These are phyloP conservation scores for Abelmoschus esculentus DNA, from an alignment of 345 rosid species.

Conservation along the genomic window DNA sequence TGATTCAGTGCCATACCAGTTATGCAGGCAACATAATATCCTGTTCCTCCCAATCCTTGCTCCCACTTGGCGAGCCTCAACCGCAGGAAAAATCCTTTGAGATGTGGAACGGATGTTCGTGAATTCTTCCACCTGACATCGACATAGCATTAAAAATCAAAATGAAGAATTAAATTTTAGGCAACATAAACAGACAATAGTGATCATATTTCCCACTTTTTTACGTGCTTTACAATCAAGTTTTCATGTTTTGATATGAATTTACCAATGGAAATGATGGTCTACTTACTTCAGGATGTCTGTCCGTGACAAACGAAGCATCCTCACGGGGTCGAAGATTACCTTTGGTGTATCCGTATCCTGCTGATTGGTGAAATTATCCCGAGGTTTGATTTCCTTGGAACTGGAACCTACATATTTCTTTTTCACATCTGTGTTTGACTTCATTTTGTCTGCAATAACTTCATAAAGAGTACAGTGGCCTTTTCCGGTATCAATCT, in stretches of 20 bases:
- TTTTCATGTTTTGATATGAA: not conserved
- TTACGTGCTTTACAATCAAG: not conserved
- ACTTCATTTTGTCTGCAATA: slow-evolving; percentile 11
- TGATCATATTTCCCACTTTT: not conserved
- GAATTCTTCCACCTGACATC: slow-evolving; percentile 59
- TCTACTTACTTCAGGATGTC: slow-evolving; percentile 63
- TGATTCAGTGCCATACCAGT: slow-evolving; percentile 32
- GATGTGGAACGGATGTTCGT: slow-evolving; percentile 35
- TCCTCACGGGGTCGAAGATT: slow-evolving; percentile 47
- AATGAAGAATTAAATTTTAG: not conserved
- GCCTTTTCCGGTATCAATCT: slow-evolving; percentile 15
- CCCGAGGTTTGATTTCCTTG: slow-evolving; percentile 14
- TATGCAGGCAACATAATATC: slow-evolving; percentile 68
- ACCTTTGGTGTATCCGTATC: slow-evolving; percentile 35
- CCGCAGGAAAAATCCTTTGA: slow-evolving; percentile 73
- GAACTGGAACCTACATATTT: slow-evolving; percentile 36
- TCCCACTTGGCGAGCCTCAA: slow-evolving; percentile 78
- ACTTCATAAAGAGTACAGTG: slow-evolving; percentile 15
- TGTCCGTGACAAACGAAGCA: slow-evolving; percentile 62
- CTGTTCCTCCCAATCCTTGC: slow-evolving; percentile 61
- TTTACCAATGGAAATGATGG: not conserved
- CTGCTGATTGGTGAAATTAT: slow-evolving; percentile 14
- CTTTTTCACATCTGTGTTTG: slow-evolving; percentile 5
- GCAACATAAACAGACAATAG: not conserved
- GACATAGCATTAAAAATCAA: not conserved